Conservation (phyloP, 1,284 basidiomycete species). For the Sporisorium exsertum region DNA sequence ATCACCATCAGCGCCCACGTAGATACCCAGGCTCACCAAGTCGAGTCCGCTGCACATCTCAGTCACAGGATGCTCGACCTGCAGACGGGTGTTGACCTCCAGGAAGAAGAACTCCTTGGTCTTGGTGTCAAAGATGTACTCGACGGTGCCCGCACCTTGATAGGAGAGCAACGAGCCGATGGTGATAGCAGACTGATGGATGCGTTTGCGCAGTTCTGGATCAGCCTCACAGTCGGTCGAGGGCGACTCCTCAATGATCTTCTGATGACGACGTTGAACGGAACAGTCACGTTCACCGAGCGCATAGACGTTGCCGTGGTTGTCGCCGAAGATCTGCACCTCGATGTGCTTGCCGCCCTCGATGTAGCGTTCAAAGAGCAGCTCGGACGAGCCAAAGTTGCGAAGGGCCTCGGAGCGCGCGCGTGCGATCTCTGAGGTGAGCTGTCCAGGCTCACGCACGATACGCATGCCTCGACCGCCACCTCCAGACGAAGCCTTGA, state of each 20-base stretch:
- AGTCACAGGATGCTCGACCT: constrained; percentile 80
- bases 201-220: constrained; percentile 1
- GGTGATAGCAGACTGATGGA: constrained; percentile 1
- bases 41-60: constrained; percentile 64
- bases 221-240: constrained; percentile 61
- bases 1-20: constrained; percentile 68
- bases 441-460: constrained; percentile 72
- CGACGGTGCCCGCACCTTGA: constrained; percentile 77
- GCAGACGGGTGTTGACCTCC: constrained; percentile 80
- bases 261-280: constrained; percentile 75
- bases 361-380: constrained; percentile 78
- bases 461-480: constrained; percentile 80
- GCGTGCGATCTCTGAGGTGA: constrained; percentile 51
- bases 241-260: constrained; percentile 77
- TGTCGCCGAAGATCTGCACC: constrained; percentile 80
- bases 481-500: constrained; percentile 79
- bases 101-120: constrained; percentile 77
- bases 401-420: not conserved
- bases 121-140: constrained; percentile 77
- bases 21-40: constrained; percentile 7
- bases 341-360: constrained; percentile 70
- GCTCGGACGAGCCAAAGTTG: constrained; percentile 72
- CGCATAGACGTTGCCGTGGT: constrained; percentile 73
- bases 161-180: constrained; percentile 69
- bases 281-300: constrained; percentile 77